A percentile compares a stretch with the other conserved stretches of the same genome.
Evolutionary conservation across 2,329 filamentous ascomycete genomes (phyloP).

Genomic region (Aspergillus pseudoviridinutans): DNA sequence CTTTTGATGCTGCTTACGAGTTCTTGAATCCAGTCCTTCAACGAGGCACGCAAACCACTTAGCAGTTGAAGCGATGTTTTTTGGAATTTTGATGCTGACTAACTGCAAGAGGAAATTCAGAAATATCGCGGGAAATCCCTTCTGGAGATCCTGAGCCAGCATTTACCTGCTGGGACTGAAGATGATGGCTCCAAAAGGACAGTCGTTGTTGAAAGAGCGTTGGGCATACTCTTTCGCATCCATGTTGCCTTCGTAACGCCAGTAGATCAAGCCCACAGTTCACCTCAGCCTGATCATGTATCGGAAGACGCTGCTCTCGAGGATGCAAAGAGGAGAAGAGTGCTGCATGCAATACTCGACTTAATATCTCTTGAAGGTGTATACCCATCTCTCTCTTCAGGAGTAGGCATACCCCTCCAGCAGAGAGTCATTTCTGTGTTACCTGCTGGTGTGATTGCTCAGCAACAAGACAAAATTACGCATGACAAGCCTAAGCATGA

Average conservation of each 20-base stretch:
- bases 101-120: constrained; percentile 35
- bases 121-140: constrained; percentile 33
- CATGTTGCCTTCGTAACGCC: constrained; percentile 32
- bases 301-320: constrained; percentile 32
- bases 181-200: constrained; percentile 19
- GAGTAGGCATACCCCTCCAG: constrained; percentile 43
- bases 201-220: constrained; percentile 30
- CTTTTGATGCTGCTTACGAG: constrained; percentile 31
- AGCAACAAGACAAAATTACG: constrained; percentile 19
- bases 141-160: constrained; percentile 29
- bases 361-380: constrained; percentile 43
- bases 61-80: constrained; percentile 5
- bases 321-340: constrained; percentile 39
- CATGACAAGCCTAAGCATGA: constrained; percentile 24
- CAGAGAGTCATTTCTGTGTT: constrained; percentile 42
- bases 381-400: constrained; percentile 40
- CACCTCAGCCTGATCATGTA: neutral
- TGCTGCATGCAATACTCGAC: constrained; percentile 40
- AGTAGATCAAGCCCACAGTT: constrained; percentile 9
- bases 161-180: constrained; percentile 3
- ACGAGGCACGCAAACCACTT: constrained; percentile 34
- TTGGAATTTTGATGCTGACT: constrained; percentile 24
- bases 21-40: constrained; percentile 39
- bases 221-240: constrained; percentile 32
- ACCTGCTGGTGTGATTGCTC: constrained; percentile 41